Evolutionary conservation across 495 filamentous ascomycete species (phyloP), one percentile per base, ranked within the genome.

Genomic region (Annulohypoxylon moriforme): DNA sequence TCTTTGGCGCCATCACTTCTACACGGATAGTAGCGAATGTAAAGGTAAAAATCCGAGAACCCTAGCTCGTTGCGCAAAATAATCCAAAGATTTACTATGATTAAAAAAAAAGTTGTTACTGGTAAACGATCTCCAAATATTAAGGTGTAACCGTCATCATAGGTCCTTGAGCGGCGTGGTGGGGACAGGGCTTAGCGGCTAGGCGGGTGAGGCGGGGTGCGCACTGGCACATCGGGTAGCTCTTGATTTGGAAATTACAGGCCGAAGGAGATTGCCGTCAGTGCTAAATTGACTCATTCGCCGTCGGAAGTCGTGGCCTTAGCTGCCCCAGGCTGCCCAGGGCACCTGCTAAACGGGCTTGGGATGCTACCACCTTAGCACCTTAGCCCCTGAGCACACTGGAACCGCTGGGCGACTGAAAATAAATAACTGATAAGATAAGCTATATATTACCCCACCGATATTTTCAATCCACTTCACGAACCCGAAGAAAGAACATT

Each of bases 1-100:
- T 78, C 82, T 93, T 96, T 75, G 90, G 92, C 56, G 90, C 90
- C 92, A 94, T 94, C 50, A 47, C 81, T 78, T 55, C 62, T 20
- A 50, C 68, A 5, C 49, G 36, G 14, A 42, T 55, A 25, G 46
- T 40, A 27, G 34, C 38, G 27, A 36, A 36, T 36, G 52, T 61
- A 16, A 44, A 44, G 10, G 40, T 2, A 44, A 68, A 61, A 60
- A 38, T 6, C 27, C 6, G 6, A 20, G 11, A 13, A 59, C 27
- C n/a, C 50, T 47, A 57, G n/a, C 27, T 42, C 27, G 20, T n/a
- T n/a, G 18, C 27, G 8, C n/a, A 50, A 44, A 46, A 40, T 36
- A 38, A 59, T 9, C 24, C 44, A 47, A 61, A n/a, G 44, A 18
- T 53, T 47, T 34, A 46, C 18, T n/a, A 56, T 46, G n/a, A 24